Conservation (phyloP, 805 yeast species). For the Lipomyces japonicus region DNA sequence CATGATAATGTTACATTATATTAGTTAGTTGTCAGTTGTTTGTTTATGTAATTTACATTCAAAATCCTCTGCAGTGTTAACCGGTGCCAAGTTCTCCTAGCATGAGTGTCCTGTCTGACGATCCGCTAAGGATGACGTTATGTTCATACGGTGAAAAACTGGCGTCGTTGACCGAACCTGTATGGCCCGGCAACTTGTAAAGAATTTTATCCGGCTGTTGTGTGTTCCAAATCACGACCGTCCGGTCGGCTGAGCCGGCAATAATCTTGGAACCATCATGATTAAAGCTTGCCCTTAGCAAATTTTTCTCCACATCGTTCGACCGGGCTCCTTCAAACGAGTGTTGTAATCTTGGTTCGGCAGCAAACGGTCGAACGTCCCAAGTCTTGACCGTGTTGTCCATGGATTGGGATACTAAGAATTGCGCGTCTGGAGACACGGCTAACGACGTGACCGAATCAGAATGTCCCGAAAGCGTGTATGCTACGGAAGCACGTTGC, state of each 20-base stretch:
- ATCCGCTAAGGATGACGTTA: slow-evolving; percentile 34
- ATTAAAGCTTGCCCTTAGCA: slow-evolving; percentile 49
- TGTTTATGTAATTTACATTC: neutral
- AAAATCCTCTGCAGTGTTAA: neutral
- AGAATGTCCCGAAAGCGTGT: slow-evolving; percentile 46
- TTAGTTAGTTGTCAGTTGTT: neutral
- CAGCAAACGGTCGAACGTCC: slow-evolving; percentile 48
- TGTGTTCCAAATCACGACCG: slow-evolving; percentile 59
- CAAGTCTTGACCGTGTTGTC: slow-evolving; percentile 57
- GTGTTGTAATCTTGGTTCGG: slow-evolving; percentile 32
- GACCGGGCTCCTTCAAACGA: slow-evolving; percentile 57
- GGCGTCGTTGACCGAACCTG: slow-evolving; percentile 58
- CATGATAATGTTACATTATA: neutral
- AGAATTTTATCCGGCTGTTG: slow-evolving; percentile 47
- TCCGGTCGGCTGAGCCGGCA: slow-evolving; percentile 63
- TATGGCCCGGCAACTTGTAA: slow-evolving; percentile 56
- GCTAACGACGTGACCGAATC: slow-evolving; percentile 55
- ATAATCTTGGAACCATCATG: slow-evolving; percentile 40
- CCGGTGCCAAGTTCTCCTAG: slow-evolving; percentile 28
- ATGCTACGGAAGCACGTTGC: slow-evolving; percentile 37
- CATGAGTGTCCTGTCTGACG: slow-evolving; percentile 28
- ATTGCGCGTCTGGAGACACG: slow-evolving; percentile 47
- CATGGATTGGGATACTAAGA: slow-evolving; percentile 51
- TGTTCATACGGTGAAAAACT: slow-evolving; percentile 47
- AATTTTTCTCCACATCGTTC: slow-evolving; percentile 45